Percentiles rank a stretch among this genome's conserved stretches.
Conservation (phyloP, 768 basidiomycete species). For the Psilocybe cyanescens region DNA sequence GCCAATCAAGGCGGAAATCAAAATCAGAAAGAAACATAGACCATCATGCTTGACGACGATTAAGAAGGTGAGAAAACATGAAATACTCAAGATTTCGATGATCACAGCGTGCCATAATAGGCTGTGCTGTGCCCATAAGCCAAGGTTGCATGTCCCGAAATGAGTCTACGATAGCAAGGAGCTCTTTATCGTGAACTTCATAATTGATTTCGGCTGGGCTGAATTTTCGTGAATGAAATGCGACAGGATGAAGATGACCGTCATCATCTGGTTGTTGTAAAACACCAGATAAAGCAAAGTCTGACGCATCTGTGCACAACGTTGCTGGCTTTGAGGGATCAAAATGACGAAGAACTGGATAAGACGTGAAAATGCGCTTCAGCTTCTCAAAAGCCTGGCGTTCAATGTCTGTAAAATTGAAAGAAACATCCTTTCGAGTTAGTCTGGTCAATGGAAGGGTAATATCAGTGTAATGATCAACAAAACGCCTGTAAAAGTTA, state of each 20-base stretch:
- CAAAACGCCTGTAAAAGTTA: conserved; percentile 49
- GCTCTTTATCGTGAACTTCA: conserved; percentile 54
- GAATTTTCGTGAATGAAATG: conserved; percentile 37
- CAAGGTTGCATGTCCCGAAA: conserved; percentile 37
- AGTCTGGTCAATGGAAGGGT: conserved; percentile 30
- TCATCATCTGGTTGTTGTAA: conserved; percentile 31
- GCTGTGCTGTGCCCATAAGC: conserved; percentile 29
- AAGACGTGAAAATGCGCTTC: conserved; percentile 30
- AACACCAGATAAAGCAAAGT: conserved; percentile 35
- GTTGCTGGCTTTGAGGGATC: conserved; percentile 29
- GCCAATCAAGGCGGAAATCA: conserved; percentile 35
- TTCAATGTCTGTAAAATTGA: conserved; percentile 14
- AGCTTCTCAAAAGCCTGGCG: conserved; percentile 27
- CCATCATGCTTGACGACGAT: conserved; percentile 51
- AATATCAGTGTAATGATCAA: conserved; percentile 35
- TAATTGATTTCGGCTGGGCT: conserved; percentile 47
- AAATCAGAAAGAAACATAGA: conserved; percentile 43
- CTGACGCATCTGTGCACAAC: conserved; percentile 35
- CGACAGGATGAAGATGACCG: conserved; percentile 41
- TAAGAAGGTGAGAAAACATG: conserved; percentile 39
- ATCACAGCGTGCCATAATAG: conserved; percentile 30
- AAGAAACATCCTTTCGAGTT: conserved; percentile 21
- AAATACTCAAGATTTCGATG: conserved; percentile 52
- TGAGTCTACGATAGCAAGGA: conserved; percentile 47
- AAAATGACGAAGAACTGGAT: conserved; percentile 37